These are phyloP conservation scores for Kwoniella dendrophila DNA, from an alignment of 768 basidiomycete genomes.

Conservation along the genomic window DNA sequence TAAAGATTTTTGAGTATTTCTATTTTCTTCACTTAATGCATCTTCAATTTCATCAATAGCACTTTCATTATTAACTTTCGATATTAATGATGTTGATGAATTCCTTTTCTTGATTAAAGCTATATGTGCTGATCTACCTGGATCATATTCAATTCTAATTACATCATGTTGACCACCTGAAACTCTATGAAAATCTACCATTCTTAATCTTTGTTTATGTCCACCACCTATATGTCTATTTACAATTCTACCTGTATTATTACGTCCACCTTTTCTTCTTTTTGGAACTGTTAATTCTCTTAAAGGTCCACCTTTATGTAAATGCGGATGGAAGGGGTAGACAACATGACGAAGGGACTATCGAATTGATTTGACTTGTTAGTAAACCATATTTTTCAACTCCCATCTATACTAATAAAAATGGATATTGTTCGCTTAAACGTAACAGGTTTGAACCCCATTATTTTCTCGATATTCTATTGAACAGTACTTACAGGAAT, in stretches of 20 bases:
- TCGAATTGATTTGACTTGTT: neutral
- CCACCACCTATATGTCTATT: conserved; percentile 89
- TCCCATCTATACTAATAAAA: neutral
- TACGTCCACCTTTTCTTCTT: conserved; percentile 84
- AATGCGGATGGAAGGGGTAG: conserved; percentile 76
- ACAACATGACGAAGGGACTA: conserved; percentile 76
- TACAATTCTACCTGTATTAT: conserved; percentile 78
- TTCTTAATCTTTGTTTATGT: conserved; percentile 79
- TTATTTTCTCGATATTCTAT: neutral
- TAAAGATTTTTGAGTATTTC: conserved; percentile 12
- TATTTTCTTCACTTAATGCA: conserved; percentile 23
- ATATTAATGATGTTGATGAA: conserved; percentile 49
- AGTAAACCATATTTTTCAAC: neutral
- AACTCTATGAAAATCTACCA: conserved; percentile 80
- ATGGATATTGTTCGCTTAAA: neutral
- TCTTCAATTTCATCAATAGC: conserved; percentile 29
- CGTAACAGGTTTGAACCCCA: neutral
- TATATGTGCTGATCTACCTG: conserved; percentile 89
- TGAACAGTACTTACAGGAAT: conserved; percentile 44
- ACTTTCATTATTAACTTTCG: neutral
- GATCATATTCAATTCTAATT: conserved; percentile 94
- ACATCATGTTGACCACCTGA: conserved; percentile 83
- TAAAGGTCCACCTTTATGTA: conserved; percentile 83
- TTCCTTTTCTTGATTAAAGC: conserved; percentile 76
- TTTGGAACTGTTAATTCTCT: conserved; percentile 77